Evolutionary conservation across 2,329 filamentous ascomycete species (phyloP), one percentile per base, ranked within the genome.

Genomic region (Eutypa lata): DNA sequence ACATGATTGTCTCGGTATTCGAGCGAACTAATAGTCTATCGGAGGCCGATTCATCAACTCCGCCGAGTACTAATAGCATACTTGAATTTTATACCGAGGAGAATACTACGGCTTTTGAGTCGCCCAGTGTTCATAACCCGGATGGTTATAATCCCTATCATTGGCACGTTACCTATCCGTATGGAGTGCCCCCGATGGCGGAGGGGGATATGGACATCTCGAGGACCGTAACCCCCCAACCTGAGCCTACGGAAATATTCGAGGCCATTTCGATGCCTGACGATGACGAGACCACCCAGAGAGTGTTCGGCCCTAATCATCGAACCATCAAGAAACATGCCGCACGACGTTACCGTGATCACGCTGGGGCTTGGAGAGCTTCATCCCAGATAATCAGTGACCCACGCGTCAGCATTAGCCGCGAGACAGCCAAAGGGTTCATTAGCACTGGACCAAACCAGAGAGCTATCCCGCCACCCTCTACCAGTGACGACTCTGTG

Each of bases 1-100:
- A 68, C 2, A 57, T 63, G 6, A 68, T 73, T 28, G 61, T 68
- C 1, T 81, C 77, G 0, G 76, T 82, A 1, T 82, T 82, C 52
- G 78, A 82, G 55, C 71, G 76, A 19, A 71, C 73, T 3, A 78
- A 74, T 54, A 78, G 73, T 53, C 64, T 74, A 7, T 81, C 78
- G 1, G 76, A 79, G 53, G 71, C 71, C 5, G 74, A 75, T 21
- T 73, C 76, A 1, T 69, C 71, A n/a, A 74, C 72, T 1, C 70
- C 73, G 2, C 64, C 67, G 5, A 71, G 68, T 52, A 66, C 68
- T 28, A 65, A 53, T 47, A 73, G 68, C 49, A 42, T 67, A 35
- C 60, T 56, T 24, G 64, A 68, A 18, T 53, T 58, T 47, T 61
- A 50, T 57, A 54, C 55, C 51, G 68, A 70, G 40, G 60, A 60